Percentiles rank a stretch among this genome's conserved stretches.
phyloP scores from a whole-genome alignment of 2,329 filamentous ascomycete species.

The Apiospora aurea region DNA sequence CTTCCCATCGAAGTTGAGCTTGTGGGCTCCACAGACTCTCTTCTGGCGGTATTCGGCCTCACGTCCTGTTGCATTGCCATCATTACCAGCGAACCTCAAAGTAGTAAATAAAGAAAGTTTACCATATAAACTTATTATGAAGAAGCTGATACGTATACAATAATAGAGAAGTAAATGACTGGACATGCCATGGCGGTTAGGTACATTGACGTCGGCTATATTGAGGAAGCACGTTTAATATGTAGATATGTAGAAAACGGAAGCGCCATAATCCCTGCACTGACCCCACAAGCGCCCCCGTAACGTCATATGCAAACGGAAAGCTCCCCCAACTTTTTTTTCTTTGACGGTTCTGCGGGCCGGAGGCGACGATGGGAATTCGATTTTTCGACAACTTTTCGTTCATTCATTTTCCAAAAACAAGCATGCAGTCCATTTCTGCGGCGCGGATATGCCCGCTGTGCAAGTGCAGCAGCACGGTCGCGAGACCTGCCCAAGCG shows the following conservation, averaged over 20 bases:
- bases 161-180: background rate
- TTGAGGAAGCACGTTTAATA: background rate
- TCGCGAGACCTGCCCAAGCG: slow-evolving; percentile 23
- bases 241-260: background rate
- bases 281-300: slow-evolving; percentile 17
- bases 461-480: slow-evolving; percentile 26
- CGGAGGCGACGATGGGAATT: background rate
- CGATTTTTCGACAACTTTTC: background rate
- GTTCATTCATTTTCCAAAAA: background rate
- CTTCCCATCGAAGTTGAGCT: background rate
- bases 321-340: slow-evolving; percentile 7
- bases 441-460: slow-evolving; percentile 31
- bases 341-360: slow-evolving; percentile 7
- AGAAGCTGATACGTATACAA: background rate
- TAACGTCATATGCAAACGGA: slow-evolving; percentile 11
- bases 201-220: background rate
- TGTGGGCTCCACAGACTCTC: background rate
- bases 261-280: background rate
- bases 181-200: background rate
- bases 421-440: slow-evolving; percentile 26
- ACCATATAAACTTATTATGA: background rate
- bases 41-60: background rate
- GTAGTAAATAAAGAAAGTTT: background rate
- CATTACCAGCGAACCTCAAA: background rate
- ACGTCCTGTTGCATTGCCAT: background rate